These are phyloP conservation scores for Heterobasidion occidentale DNA, from an alignment of 1,284 basidiomycete genomes.

Conservation along the genomic window DNA sequence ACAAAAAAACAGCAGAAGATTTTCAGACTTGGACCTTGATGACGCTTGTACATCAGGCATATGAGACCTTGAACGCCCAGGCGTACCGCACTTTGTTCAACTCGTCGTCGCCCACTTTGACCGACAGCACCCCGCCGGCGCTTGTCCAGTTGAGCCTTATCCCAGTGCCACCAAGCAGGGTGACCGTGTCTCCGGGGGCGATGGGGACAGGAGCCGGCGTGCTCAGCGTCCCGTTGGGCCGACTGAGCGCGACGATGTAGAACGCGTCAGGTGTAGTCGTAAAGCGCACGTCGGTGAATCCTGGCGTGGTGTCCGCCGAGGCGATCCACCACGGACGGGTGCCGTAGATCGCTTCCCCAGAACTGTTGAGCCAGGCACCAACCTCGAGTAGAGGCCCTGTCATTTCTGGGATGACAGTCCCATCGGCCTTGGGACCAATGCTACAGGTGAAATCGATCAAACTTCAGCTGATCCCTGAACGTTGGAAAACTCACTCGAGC, in stretches of 20 bases:
- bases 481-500: slow-evolving; percentile 7
- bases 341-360: slow-evolving; percentile 19
- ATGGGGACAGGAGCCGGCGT: slow-evolving; percentile 40
- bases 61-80: slow-evolving; percentile 12
- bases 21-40: not conserved
- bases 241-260: slow-evolving; percentile 39
- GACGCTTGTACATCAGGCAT: not conserved
- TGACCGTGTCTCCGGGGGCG: slow-evolving; percentile 32
- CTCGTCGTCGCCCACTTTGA: slow-evolving; percentile 9
- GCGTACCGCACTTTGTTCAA: slow-evolving; percentile 7
- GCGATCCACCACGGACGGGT: slow-evolving; percentile 17
- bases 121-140: slow-evolving; percentile 5
- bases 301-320: slow-evolving; percentile 4
- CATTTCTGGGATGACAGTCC: slow-evolving; percentile 11
- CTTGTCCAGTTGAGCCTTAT: slow-evolving; percentile 12
- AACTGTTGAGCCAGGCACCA: slow-evolving; percentile 25
- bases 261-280: slow-evolving; percentile 41
- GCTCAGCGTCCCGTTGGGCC: slow-evolving; percentile 25
- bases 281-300: slow-evolving; percentile 29
- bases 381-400: slow-evolving; percentile 10
- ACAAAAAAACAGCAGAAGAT: not conserved
- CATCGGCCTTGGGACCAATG: slow-evolving; percentile 10
- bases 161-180: slow-evolving; percentile 26
- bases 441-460: not conserved
- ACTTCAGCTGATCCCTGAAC: not conserved